Conservation (phyloP, 163 green algal genomes). For the Volvox carteri region DNA sequence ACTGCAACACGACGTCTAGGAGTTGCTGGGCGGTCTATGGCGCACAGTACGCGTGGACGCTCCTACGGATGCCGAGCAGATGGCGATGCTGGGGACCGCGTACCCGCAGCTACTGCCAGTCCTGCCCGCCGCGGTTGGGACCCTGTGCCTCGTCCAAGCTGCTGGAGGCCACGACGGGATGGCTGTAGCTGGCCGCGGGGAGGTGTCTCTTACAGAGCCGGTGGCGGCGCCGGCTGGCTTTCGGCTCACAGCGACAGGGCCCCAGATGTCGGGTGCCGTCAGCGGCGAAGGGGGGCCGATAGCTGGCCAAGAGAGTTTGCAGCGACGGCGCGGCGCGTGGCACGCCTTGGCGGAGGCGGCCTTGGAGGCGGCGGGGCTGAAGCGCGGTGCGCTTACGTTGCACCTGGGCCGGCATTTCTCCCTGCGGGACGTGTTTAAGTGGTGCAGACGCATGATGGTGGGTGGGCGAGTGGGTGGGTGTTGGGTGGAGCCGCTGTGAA, state of each 20-base stretch:
- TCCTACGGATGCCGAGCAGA: slow-evolving; percentile 81
- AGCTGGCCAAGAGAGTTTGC: not conserved
- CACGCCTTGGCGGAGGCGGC: slow-evolving; percentile 51
- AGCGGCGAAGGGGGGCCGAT: too few species aligned
- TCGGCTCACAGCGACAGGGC: slow-evolving; percentile 17
- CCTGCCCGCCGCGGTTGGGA: slow-evolving; percentile 77
- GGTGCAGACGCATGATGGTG: slow-evolving; percentile 82
- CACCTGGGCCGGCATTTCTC: slow-evolving; percentile 82
- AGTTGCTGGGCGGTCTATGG: slow-evolving; percentile 88
- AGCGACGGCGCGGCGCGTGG: slow-evolving; percentile 44
- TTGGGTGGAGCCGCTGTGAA: too few species aligned
- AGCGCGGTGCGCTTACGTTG: slow-evolving; percentile 66
- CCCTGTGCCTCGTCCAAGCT: slow-evolving; percentile 76
- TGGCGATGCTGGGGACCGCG: slow-evolving; percentile 76
- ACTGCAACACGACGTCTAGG: slow-evolving; percentile 40
- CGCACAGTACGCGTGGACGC: slow-evolving; percentile 78
- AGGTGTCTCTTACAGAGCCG: not conserved
- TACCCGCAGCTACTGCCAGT: slow-evolving; percentile 81
- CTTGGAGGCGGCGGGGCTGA: slow-evolving; percentile 58
- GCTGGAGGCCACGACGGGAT: slow-evolving; percentile 64
- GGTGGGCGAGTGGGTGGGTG: not conserved
- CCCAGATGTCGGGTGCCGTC: not conserved
- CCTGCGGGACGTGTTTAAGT: slow-evolving; percentile 91
- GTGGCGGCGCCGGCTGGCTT: slow-evolving; percentile 25
- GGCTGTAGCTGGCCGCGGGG: not conserved